phyloP scores from a whole-genome alignment of 2,329 filamentous ascomycete genomes.

The Penicillium sp. region DNA sequence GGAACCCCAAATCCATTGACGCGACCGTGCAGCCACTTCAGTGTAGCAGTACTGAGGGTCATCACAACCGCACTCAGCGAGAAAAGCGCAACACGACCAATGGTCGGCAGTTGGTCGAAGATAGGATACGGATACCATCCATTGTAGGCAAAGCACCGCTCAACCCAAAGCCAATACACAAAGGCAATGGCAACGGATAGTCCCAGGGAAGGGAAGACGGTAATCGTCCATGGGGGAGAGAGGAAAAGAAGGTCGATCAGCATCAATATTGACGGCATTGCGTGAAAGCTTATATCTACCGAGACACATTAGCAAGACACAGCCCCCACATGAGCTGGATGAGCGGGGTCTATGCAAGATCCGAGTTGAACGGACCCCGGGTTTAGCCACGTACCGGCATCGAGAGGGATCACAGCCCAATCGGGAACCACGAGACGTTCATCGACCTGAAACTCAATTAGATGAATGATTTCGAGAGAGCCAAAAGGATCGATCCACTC shows the following conservation, averaged over 20 bases:
- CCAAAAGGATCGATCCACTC: slow-evolving; percentile 19
- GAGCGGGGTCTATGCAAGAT: neutral
- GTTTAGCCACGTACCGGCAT: slow-evolving; percentile 39
- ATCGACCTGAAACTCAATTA: slow-evolving; percentile 40
- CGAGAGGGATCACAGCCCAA: slow-evolving; percentile 40
- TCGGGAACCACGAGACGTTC: slow-evolving; percentile 56
- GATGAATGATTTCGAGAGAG: neutral
- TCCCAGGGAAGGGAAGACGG: slow-evolving; percentile 54
- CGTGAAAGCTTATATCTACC: slow-evolving; percentile 53
- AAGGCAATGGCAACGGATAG: slow-evolving; percentile 58
- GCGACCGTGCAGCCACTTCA: slow-evolving; percentile 72
- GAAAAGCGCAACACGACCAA: slow-evolving; percentile 72
- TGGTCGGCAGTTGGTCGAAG: slow-evolving; percentile 69
- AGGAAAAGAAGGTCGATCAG: slow-evolving; percentile 61
- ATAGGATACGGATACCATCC: slow-evolving; percentile 82
- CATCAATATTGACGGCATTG: slow-evolving; percentile 58
- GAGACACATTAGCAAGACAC: neutral
- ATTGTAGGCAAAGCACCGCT: slow-evolving; percentile 62
- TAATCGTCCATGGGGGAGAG: slow-evolving; percentile 65
- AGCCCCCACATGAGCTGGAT: neutral
- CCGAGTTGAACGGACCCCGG: slow-evolving; percentile 32
- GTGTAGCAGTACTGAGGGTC: slow-evolving; percentile 67
- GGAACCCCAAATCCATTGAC: slow-evolving; percentile 43
- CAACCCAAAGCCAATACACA: slow-evolving; percentile 68
- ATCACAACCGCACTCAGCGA: slow-evolving; percentile 71